A percentile compares a stretch with the other conserved stretches of the same genome.
phyloP scores from a whole-genome alignment of 1,139 yeast species.

The Kodamaea ohmeri region DNA sequence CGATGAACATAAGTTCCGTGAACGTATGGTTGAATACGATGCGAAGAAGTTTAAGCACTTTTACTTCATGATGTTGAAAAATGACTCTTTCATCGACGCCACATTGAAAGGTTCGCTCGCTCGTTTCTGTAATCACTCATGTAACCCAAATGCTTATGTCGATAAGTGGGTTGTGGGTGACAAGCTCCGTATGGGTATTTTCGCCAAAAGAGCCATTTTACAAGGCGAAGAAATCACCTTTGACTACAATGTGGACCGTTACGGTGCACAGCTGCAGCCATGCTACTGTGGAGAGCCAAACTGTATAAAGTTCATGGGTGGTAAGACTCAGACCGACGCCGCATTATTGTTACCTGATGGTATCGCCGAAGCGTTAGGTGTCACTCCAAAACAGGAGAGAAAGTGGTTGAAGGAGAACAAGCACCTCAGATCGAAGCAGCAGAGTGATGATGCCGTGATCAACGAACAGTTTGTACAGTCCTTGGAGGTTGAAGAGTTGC shows the following conservation, averaged over 20 bases:
- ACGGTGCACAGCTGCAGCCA: slow-evolving; percentile 91
- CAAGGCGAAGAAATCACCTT: slow-evolving; percentile 90
- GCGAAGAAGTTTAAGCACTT: slow-evolving; percentile 74
- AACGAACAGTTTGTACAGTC: slow-evolving; percentile 65
- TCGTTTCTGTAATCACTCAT: slow-evolving; percentile 90
- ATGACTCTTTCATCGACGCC: slow-evolving; percentile 92
- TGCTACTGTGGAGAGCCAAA: slow-evolving; percentile 93
- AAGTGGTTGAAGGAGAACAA: slow-evolving; percentile 64
- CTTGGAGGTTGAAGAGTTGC: slow-evolving; percentile 53
- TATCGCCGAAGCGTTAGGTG: slow-evolving; percentile 82
- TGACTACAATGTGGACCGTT: slow-evolving; percentile 94
- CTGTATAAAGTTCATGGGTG: slow-evolving; percentile 92
- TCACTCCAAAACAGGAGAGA: slow-evolving; percentile 57
- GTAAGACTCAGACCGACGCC: slow-evolving; percentile 92
- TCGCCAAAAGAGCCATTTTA: slow-evolving; percentile 71
- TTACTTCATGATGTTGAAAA: slow-evolving; percentile 95
- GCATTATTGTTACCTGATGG: slow-evolving; percentile 80
- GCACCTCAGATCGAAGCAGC: slow-evolving; percentile 43
- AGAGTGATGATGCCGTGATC: slow-evolving; percentile 57
- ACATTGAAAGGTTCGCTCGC: slow-evolving; percentile 85
- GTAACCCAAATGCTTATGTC: slow-evolving; percentile 90
- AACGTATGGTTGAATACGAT: slow-evolving; percentile 74
- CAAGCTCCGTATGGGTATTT: slow-evolving; percentile 89
- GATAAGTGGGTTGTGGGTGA: slow-evolving; percentile 97
- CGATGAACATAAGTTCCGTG: slow-evolving; percentile 67